Evolutionary conservation across 2,329 filamentous ascomycete species (phyloP).

Genomic region (Exophiala mesophila): DNA sequence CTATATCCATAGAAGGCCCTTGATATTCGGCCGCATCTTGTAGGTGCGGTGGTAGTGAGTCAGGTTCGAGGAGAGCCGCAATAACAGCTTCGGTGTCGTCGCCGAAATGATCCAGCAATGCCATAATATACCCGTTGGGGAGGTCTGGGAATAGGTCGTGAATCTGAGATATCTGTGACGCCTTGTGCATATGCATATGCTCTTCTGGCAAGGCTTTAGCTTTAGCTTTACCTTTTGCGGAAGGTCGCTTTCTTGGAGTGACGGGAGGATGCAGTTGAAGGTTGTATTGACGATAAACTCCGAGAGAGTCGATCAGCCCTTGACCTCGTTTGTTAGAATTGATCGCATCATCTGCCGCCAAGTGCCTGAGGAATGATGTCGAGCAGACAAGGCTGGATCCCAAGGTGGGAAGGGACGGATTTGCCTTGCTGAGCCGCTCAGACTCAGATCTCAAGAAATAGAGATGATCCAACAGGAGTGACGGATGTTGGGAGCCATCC

Average conservation of each 20-base stretch:
- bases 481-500: slow-evolving; percentile 62
- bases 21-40: slow-evolving; percentile 32
- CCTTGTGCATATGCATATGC: slow-evolving; percentile 68
- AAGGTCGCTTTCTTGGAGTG: slow-evolving; percentile 36
- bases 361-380: slow-evolving; percentile 62
- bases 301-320: slow-evolving; percentile 37
- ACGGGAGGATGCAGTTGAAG: slow-evolving; percentile 36
- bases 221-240: slow-evolving; percentile 42
- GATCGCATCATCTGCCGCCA: slow-evolving; percentile 33
- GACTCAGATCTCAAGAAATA: slow-evolving; percentile 72
- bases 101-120: slow-evolving; percentile 71
- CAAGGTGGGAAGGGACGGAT: slow-evolving; percentile 52
- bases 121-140: slow-evolving; percentile 74
- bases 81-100: slow-evolving; percentile 76
- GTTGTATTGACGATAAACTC: slow-evolving; percentile 36
- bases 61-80: slow-evolving; percentile 69
- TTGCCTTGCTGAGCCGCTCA: slow-evolving; percentile 51
- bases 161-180: slow-evolving; percentile 83
- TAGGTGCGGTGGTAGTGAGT: slow-evolving; percentile 66
- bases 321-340: slow-evolving; percentile 38
- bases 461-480: slow-evolving; percentile 74
- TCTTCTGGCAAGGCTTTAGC: slow-evolving; percentile 34
- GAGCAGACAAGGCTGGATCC: slow-evolving; percentile 75
- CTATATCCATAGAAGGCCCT: slow-evolving; percentile 10
- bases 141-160: slow-evolving; percentile 90